A percentile compares a stretch with the other conserved stretches of the same genome.
These are phyloP conservation scores for Pythium utonaiense DNA, from an alignment of 352 stramenopile genomes.

Conservation along the genomic window DNA sequence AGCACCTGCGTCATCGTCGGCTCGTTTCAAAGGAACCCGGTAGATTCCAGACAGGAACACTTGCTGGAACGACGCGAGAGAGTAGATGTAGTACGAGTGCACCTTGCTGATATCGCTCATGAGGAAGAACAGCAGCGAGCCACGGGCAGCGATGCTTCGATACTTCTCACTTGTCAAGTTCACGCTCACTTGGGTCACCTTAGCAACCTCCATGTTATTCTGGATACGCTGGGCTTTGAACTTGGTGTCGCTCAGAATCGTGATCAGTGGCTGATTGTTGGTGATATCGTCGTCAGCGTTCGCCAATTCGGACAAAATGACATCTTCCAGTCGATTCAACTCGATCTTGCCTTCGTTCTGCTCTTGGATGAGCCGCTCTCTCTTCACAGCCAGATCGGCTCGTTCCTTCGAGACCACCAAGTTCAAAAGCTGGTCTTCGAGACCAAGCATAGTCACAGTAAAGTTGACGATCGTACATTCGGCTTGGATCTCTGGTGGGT, in stretches of 20 bases:
- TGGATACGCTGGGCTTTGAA: conserved; percentile 89
- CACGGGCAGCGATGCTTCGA: conserved; percentile 90
- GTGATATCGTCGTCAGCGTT: conserved; percentile 96
- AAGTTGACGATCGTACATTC: conserved; percentile 96
- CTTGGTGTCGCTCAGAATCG: conserved; percentile 95
- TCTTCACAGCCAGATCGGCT: conserved; percentile 73
- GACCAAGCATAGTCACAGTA: conserved; percentile 89
- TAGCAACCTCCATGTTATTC: conserved; percentile 91
- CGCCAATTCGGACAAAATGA: conserved; percentile 94
- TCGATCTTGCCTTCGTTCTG: conserved; percentile 96
- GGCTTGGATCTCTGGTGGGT: conserved; percentile 93
- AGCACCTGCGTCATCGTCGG: conserved; percentile 7
- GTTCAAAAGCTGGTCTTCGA: conserved; percentile 92
- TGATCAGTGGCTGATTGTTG: conserved; percentile 96
- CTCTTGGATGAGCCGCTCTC: conserved; percentile 91
- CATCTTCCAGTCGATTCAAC: conserved; percentile 94
- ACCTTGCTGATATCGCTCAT: conserved; percentile 97
- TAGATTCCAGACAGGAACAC: conserved; percentile 96
- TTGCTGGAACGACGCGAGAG: conserved; percentile 93
- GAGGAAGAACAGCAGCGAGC: conserved; percentile 94
- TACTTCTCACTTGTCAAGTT: conserved; percentile 95
- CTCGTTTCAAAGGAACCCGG: conserved; percentile 62
- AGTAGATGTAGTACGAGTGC: conserved; percentile 97
- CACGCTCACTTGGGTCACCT: conserved; percentile 91
- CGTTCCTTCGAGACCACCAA: conserved; percentile 92